Percentiles rank a stretch among this genome's conserved stretches.
Conservation (phyloP, 2,329 filamentous ascomycete species). For the Aspergillus fischeri region DNA sequence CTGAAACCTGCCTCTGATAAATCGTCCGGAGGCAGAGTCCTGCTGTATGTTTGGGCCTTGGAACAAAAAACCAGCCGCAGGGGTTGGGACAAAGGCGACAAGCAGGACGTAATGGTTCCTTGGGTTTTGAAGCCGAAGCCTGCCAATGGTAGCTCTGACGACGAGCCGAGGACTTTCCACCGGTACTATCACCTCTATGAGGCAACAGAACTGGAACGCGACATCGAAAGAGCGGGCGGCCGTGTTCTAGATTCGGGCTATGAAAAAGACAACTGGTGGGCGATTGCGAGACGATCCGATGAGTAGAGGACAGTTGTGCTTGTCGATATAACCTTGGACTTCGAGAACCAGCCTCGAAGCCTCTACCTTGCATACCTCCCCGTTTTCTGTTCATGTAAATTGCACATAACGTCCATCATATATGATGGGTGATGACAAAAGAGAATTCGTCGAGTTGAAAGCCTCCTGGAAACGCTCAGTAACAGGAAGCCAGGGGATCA, state of each 20-base stretch:
- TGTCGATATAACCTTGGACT: constrained; percentile 11
- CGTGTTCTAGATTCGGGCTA: constrained; percentile 75
- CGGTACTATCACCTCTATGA: constrained; percentile 93
- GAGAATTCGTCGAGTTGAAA: constrained; percentile 2
- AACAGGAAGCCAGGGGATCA: constrained; percentile 1
- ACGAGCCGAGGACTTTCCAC: constrained; percentile 60
- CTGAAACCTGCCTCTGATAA: constrained; percentile 41
- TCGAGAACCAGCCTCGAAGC: constrained; percentile 30
- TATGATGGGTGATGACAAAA: constrained; percentile 10
- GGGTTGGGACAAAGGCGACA: constrained; percentile 78
- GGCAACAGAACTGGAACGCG: constrained; percentile 78
- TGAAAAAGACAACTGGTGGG: constrained; percentile 99
- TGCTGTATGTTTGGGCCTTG: constrained; percentile 93
- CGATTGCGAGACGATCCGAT: constrained; percentile 51
- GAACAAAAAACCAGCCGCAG: constrained; percentile 83
- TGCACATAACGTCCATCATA: constrained; percentile 8
- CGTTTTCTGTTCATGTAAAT: constrained; percentile 2
- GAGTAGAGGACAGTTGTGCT: constrained; percentile 15
- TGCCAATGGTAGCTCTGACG: constrained; percentile 16
- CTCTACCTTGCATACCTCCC: constrained; percentile 2
- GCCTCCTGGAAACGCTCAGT: background rate
- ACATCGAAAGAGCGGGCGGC: constrained; percentile 71
- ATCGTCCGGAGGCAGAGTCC: constrained; percentile 55
- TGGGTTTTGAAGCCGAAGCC: constrained; percentile 67
- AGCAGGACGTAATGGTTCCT: constrained; percentile 91